Conservation (phyloP, 495 filamentous ascomycete genomes). For the Talaromyces adpressus region DNA sequence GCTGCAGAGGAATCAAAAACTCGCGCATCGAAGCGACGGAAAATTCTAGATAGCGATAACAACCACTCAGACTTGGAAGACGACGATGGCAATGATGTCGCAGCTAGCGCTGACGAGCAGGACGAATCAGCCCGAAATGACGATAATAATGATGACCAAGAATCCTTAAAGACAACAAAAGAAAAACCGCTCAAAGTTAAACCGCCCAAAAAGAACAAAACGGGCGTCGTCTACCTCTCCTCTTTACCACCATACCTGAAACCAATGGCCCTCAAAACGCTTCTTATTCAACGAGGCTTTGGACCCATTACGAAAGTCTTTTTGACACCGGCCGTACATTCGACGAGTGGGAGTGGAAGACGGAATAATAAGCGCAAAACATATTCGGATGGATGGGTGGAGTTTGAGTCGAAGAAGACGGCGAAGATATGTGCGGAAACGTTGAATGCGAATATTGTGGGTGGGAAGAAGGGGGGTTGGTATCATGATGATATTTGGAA, state of each 20-base stretch:
- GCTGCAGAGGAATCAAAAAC: constrained; percentile 55
- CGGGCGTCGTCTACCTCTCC: constrained; percentile 83
- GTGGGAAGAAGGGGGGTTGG: constrained; percentile 79
- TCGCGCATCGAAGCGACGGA: constrained; percentile 54
- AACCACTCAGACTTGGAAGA: constrained; percentile 15
- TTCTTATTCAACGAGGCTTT: constrained; percentile 69
- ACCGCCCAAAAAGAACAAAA: constrained; percentile 34
- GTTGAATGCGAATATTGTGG: constrained; percentile 74
- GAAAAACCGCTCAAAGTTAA: constrained; percentile 13
- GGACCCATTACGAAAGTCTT: constrained; percentile 73
- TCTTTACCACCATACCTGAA: constrained; percentile 94
- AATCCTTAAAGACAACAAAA: constrained; percentile 9
- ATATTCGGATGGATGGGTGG: constrained; percentile 92
- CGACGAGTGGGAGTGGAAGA: constrained; percentile 50
- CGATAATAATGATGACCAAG: constrained; percentile 7
- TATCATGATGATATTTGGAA: constrained; percentile 95
- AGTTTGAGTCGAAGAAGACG: constrained; percentile 68
- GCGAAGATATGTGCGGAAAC: constrained; percentile 81
- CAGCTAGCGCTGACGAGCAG: constrained; percentile 13
- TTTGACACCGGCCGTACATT: constrained; percentile 70
- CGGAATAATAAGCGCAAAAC: constrained; percentile 74
- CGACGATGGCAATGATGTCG: constrained; percentile 11
- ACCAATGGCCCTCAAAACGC: constrained; percentile 67
- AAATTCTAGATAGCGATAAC: constrained; percentile 34
- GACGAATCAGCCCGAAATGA: constrained; percentile 15